Percentiles rank a stretch among this genome's conserved stretches.
phyloP scores from a whole-genome alignment of 176 grass and related monocot genomes.

The Oryza glaberrima region DNA sequence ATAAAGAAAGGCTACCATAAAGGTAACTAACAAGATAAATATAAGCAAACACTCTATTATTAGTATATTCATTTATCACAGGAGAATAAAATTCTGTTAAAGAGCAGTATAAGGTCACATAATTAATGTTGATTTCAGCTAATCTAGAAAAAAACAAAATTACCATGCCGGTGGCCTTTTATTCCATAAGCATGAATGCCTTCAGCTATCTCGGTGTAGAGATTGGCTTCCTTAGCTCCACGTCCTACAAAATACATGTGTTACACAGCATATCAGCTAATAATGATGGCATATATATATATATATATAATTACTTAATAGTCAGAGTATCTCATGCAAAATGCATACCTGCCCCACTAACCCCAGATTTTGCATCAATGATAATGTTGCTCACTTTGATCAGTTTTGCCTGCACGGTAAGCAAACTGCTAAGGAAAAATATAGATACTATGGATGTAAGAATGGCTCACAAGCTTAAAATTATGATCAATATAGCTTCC shows the following conservation, averaged over 20 bases:
- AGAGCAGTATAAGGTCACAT: neutral
- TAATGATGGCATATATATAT: neutral
- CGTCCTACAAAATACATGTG: slow-evolving; percentile 62
- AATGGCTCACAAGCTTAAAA: slow-evolving; percentile 1
- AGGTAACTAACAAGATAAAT: slow-evolving; percentile 29
- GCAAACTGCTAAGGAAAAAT: slow-evolving; percentile 41
- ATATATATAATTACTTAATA: slow-evolving; percentile 9
- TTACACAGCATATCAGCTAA: slow-evolving; percentile 11
- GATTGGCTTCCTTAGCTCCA: slow-evolving; percentile 97
- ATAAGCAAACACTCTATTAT: slow-evolving; percentile 7
- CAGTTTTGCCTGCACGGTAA: slow-evolving; percentile 61
- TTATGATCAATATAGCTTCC: neutral
- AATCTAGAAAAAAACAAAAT: slow-evolving; percentile 16
- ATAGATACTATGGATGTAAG: slow-evolving; percentile 22
- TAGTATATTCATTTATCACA: neutral
- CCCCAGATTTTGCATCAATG: slow-evolving; percentile 97
- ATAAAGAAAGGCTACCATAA: slow-evolving; percentile 29
- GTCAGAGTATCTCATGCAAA: neutral
- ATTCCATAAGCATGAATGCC: slow-evolving; percentile 95
- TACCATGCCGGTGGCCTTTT: slow-evolving; percentile 91
- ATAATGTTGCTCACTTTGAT: slow-evolving; percentile 89
- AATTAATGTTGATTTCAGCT: slow-evolving; percentile 31
- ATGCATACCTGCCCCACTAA: slow-evolving; percentile 84
- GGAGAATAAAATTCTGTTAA: neutral
- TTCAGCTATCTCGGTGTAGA: slow-evolving; percentile 98